phyloP scores from a whole-genome alignment of 2,329 filamentous ascomycete genomes.

The Alternaria metachromatica region DNA sequence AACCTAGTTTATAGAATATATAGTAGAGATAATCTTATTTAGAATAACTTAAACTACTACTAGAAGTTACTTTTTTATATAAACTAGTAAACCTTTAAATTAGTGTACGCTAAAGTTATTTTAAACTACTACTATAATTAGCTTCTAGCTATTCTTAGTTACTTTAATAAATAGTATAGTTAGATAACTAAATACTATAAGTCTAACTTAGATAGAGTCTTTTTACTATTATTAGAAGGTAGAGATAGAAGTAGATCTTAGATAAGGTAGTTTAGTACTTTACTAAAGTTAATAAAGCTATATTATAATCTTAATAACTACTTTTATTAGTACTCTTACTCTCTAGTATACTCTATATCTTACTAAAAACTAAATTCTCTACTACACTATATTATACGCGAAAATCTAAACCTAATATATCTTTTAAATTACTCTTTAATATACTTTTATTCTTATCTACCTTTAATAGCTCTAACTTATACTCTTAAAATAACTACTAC shows the following conservation, averaged over 20 bases:
- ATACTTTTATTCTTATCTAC: background rate
- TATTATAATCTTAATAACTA: background rate
- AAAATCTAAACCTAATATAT: background rate
- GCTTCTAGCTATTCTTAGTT: background rate
- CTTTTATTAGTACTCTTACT: background rate
- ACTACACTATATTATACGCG: background rate
- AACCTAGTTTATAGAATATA: background rate
- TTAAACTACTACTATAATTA: background rate
- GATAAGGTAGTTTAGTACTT: background rate
- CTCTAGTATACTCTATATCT: background rate
- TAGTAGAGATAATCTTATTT: background rate
- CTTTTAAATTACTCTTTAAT: background rate
- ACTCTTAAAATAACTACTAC: background rate
- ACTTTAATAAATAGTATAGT: background rate
- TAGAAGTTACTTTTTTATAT: background rate
- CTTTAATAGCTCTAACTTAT: background rate
- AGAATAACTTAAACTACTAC: background rate
- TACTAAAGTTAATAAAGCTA: background rate
- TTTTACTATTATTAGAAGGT: background rate
- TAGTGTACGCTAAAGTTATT: background rate
- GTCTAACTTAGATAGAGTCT: background rate
- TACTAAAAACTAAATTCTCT: background rate
- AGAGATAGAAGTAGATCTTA: background rate
- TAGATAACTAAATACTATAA: background rate
- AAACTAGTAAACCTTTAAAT: background rate